These are phyloP conservation scores for Amyloporia xantha DNA, from an alignment of 768 basidiomycete genomes.

Conservation along the genomic window DNA sequence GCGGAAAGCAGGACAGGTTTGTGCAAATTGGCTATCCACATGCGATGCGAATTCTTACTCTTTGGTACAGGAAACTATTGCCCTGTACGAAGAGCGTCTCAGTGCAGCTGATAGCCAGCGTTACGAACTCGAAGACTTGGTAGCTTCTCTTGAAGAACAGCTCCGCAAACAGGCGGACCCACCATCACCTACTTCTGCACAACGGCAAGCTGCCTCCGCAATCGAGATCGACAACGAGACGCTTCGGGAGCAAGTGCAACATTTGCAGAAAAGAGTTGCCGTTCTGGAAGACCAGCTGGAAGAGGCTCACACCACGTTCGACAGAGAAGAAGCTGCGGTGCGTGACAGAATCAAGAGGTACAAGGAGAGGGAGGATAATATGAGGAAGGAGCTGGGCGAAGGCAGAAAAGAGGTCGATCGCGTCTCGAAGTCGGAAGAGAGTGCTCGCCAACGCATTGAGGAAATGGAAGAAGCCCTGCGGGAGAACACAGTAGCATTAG, in stretches of 20 bases:
- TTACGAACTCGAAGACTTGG: constrained; percentile 70
- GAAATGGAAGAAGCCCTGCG: constrained; percentile 88
- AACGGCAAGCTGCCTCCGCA: constrained; percentile 53
- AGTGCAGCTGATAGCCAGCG: constrained; percentile 61
- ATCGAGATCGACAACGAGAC: constrained; percentile 93
- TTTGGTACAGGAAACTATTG: constrained; percentile 75
- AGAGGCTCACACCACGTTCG: constrained; percentile 61
- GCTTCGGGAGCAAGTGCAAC: constrained; percentile 82
- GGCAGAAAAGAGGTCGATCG: constrained; percentile 62
- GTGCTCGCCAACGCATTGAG: constrained; percentile 58
- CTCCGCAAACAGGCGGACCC: constrained; percentile 27
- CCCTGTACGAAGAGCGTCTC: constrained; percentile 87
- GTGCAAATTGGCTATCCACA: constrained; percentile 8
- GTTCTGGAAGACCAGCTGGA: constrained; percentile 82
- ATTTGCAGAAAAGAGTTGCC: constrained; percentile 72
- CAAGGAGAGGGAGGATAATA: constrained; percentile 65
- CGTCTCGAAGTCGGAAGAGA: constrained; percentile 52
- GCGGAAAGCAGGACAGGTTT: constrained; percentile 80
- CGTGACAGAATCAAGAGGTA: constrained; percentile 59
- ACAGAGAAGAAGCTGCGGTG: constrained; percentile 63
- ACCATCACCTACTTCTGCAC: constrained; percentile 28
- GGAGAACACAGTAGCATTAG: constrained; percentile 82
- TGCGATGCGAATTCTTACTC: constrained; percentile 2
- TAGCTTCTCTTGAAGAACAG: constrained; percentile 53
- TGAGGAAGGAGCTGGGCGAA: constrained; percentile 65